These are phyloP conservation scores for Linnemannia exigua DNA, from an alignment of 192 early-diverging fungal genomes.

Conservation along the genomic window DNA sequence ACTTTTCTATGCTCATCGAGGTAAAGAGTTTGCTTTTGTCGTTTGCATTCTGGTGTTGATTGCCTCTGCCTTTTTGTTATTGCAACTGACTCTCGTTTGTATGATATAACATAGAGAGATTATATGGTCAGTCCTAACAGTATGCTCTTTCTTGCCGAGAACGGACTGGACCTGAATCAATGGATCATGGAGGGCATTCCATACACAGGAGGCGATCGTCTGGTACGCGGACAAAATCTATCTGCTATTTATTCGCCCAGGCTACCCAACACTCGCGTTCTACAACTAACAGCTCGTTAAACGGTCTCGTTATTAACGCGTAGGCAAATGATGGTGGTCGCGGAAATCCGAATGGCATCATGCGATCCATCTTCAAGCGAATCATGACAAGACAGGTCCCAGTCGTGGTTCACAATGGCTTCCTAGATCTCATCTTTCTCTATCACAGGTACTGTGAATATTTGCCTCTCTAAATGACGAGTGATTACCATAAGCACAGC, in stretches of 20 bases:
- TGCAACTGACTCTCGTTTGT: not conserved
- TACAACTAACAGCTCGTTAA: not conserved
- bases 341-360: conserved; percentile 55
- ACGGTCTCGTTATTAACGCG: not conserved
- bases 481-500: too few relatives aligned
- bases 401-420: conserved; percentile 93
- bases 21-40: not conserved
- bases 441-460: conserved; percentile 71
- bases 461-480: too few relatives aligned
- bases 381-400: conserved; percentile 69
- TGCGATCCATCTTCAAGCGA: conserved; percentile 71
- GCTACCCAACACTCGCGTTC: too few relatives aligned
- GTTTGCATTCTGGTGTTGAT: not conserved
- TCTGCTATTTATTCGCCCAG: not conserved
- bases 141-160: conserved; percentile 84
- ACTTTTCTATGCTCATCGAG: conserved; percentile 60
- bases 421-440: conserved; percentile 93
- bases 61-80: not conserved
- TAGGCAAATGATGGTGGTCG: conserved; percentile 59
- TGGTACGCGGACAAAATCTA: conserved; percentile 28
- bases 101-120: conserved; percentile 56
- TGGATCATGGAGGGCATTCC: conserved; percentile 85
- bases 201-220: conserved; percentile 72
- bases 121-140: conserved; percentile 80
- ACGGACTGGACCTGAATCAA: conserved; percentile 89